phyloP scores from a whole-genome alignment of 345 rosid genomes.

The Gossypium stocksii region DNA sequence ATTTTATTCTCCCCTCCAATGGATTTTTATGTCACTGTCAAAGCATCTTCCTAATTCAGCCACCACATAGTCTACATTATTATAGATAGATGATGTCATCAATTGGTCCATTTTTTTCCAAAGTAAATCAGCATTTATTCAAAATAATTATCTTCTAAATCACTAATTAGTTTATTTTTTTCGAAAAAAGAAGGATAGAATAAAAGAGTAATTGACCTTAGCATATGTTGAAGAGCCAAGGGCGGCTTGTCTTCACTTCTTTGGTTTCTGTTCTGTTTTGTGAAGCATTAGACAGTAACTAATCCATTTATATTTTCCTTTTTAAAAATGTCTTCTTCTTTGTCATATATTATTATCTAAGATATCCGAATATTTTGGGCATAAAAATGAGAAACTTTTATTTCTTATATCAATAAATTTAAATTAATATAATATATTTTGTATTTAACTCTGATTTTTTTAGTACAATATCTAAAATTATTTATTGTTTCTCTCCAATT shows the following conservation, averaged over 20 bases:
- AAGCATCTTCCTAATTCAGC: too few relatives aligned
- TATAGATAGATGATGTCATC: too few relatives aligned
- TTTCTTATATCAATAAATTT: too few relatives aligned
- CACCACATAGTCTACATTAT: too few relatives aligned
- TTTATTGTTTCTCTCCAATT: rapidly evolving
- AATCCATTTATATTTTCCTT: neutral
- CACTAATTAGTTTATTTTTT: neutral
- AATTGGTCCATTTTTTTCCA: neutral
- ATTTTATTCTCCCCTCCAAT: too few relatives aligned
- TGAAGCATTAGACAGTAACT: neutral
- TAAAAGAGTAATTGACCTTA: neutral
- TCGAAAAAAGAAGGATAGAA: neutral
- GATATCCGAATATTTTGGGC: too few relatives aligned
- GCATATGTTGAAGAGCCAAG: neutral
- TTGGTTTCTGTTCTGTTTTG: neutral
- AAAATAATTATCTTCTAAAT: neutral
- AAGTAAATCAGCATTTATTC: neutral
- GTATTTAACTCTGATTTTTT: rapidly evolving
- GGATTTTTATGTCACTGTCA: too few relatives aligned
- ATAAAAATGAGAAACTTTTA: too few relatives aligned
- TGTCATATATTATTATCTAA: too few relatives aligned
- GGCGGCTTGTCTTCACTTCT: neutral
- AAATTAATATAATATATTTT: too few relatives aligned
- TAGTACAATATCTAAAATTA: too few relatives aligned
- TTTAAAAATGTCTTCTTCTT: too few relatives aligned